These are phyloP conservation scores for Populus tremula DNA, from an alignment of 345 rosid species.

Conservation along the genomic window DNA sequence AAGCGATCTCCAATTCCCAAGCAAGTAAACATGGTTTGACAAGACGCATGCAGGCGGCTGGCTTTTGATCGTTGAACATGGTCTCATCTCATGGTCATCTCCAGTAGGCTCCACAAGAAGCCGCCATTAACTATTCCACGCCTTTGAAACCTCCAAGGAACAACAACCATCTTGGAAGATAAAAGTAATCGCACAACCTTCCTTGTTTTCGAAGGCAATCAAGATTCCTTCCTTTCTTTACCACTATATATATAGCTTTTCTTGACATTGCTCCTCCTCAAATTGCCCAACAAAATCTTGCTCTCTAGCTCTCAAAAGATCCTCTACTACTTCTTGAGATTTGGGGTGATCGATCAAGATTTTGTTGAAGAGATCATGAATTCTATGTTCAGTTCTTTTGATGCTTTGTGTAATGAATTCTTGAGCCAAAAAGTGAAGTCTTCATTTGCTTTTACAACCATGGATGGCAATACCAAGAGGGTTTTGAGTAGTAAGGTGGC, in stretches of 20 bases:
- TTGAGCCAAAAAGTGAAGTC: conserved; percentile 41
- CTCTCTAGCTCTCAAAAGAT: background rate
- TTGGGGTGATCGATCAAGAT: background rate
- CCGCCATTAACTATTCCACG: background rate
- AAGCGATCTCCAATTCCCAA: background rate
- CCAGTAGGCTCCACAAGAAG: background rate
- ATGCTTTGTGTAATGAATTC: conserved; percentile 53
- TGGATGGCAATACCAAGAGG: background rate
- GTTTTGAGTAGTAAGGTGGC: background rate
- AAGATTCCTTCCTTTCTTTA: too few relatives aligned
- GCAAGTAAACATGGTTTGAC: background rate
- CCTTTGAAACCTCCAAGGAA: background rate
- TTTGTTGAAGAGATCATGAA: conserved; percentile 40
- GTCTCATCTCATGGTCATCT: background rate
- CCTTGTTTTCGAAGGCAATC: background rate
- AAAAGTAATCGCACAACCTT: background rate
- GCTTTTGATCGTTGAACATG: background rate
- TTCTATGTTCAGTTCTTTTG: conserved; percentile 75
- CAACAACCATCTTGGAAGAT: background rate
- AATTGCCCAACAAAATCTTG: background rate
- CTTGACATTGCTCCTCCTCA: background rate
- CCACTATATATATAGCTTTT: background rate
- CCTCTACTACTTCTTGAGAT: background rate
- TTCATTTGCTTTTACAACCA: conserved; percentile 14
- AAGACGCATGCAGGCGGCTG: background rate